Evolutionary conservation across 805 yeast genomes (phyloP), one percentile per base, ranked within the genome.

Genomic region (Candida nonsorbophila): DNA sequence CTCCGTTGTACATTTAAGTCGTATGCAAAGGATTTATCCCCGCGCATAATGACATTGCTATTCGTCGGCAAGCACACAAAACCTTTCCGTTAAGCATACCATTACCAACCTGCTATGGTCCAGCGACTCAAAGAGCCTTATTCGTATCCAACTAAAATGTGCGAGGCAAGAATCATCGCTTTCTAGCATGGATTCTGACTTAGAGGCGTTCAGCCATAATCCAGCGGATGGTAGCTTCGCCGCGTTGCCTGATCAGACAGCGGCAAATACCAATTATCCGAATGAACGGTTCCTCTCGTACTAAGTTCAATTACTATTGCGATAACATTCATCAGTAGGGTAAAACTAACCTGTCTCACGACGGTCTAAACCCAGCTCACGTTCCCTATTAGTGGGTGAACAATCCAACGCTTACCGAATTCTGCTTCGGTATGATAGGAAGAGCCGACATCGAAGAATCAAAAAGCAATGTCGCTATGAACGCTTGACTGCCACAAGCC

Each of bases 401-500:
- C 66, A 60, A 58, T 60, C 63, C 64, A 58, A 58, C 66, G 60
- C 23, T 29, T 25, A 29, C 34, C 34, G 34, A 30, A 30, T 30
- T 58, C 66, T 62, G 69, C 68, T 61, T 61, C 67, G 64, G 66
- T 57, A 62, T 58, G 68, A 62, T 58, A 62, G 67, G 65, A 59
- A 61, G 67, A 61, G 67, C 66, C 64, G 67, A 61, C 64, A 60
- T 61, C 66, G 67, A 59, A 59, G 62, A 61, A 55, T 55, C 66
- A 58, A 62, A 30, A 58, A 57, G 65, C 67, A 59, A 57, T 62
- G 63, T 55, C 62, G 64, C 63, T 55, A 58, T 58, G 64, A 59
- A 55, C 64, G 65, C 65, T 62, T 61, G 67, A 58, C 67, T 59
- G 65, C 65, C 64, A 32, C 67, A 58, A 60, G 65, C 65, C 66